Percentiles rank a stretch among this genome's conserved stretches.
Evolutionary conservation across 2,329 filamentous ascomycete species (phyloP).

Genomic region (Leptographium wingfieldii): DNA sequence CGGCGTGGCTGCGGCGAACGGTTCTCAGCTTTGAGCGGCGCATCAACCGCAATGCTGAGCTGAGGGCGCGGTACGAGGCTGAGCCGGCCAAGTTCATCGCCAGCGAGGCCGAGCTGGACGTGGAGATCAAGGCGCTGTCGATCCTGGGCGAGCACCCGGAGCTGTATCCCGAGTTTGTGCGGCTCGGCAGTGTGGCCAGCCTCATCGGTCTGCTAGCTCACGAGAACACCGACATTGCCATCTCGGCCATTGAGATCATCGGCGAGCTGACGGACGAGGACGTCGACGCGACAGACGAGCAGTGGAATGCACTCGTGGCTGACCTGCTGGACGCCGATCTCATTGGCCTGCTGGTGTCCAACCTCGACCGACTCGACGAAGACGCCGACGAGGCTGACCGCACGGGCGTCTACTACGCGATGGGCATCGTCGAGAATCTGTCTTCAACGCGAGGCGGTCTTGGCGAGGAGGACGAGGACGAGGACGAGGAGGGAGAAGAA

Average conservation of each 20-base stretch:
- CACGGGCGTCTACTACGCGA: constrained; percentile 73
- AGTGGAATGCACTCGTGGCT: constrained; percentile 69
- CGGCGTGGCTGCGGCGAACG: constrained; percentile 68
- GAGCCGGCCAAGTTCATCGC: constrained; percentile 75
- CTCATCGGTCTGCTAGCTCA: constrained; percentile 76
- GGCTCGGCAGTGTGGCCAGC: constrained; percentile 57
- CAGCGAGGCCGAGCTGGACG: constrained; percentile 79
- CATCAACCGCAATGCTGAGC: constrained; percentile 80
- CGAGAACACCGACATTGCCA: constrained; percentile 94
- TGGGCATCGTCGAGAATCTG: constrained; percentile 76
- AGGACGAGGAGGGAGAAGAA: neutral
- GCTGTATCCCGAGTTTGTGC: constrained; percentile 69
- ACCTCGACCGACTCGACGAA: constrained; percentile 71
- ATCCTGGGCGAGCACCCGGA: constrained; percentile 78
- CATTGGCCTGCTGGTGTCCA: constrained; percentile 60
- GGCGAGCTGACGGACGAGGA: constrained; percentile 90
- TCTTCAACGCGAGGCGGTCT: constrained; percentile 43
- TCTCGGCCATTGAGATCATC: constrained; percentile 79
- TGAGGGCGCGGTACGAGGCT: constrained; percentile 72
- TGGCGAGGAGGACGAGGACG: neutral
- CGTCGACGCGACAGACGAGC: constrained; percentile 62
- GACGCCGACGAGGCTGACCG: constrained; percentile 56
- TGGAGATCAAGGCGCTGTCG: constrained; percentile 74
- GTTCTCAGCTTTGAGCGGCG: constrained; percentile 79
- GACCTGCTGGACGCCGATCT: constrained; percentile 57